Base-by-base conservation (phyloP, 2,329 filamentous ascomycete species). In the Parastagonospora nodorum region DNA sequence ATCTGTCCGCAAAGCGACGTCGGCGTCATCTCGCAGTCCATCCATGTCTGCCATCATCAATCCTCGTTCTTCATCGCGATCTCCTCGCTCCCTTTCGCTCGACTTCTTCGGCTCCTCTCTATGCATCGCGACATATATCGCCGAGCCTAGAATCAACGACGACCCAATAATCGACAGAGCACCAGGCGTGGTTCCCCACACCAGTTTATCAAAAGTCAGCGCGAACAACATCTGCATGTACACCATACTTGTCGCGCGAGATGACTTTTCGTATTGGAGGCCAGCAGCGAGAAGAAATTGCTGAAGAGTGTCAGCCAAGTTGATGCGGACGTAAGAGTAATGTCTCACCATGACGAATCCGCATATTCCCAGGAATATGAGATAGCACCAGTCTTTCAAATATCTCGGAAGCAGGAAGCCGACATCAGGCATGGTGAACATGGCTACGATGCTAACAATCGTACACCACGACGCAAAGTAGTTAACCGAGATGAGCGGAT, bases 201-300 rank as follows among this genome's bases (percentile, higher is more conserved):
- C 75, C 9, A 86, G 56, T 59, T 84, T 83, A 67, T 89, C 87
- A 11, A 85, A 85, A 3, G 78, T 75, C 9, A 89, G 70, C 2
- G 87, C 86, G 68, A 88, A 89, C 3, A 89, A 72, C 84, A 89
- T 88, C 67, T 88, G 85, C 39, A 81, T 85, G 64, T 89, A 89
- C 0, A 86, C 76, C 84, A 88, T 87, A 47, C 84, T 85, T 0
- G 84, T 87, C 2, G 84, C 85, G 15, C 83, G 78, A 2, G 77
- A 76, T 1, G 81, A 82, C 55, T 87, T 88, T 64, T 92, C 88
- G 53, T 87, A 84, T 19, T 88, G 80, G 41, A 97, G 75, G 0
- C 90, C 91, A 0, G 84, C 82, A 1, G 92, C 94, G 14, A 95
- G 77, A n/a, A 95, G 79, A 60, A 91, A 91, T 81, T 96, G 92